Evolutionary conservation across 2,329 filamentous ascomycete genomes (phyloP).

Genomic region (Graphilbum fragrans): DNA sequence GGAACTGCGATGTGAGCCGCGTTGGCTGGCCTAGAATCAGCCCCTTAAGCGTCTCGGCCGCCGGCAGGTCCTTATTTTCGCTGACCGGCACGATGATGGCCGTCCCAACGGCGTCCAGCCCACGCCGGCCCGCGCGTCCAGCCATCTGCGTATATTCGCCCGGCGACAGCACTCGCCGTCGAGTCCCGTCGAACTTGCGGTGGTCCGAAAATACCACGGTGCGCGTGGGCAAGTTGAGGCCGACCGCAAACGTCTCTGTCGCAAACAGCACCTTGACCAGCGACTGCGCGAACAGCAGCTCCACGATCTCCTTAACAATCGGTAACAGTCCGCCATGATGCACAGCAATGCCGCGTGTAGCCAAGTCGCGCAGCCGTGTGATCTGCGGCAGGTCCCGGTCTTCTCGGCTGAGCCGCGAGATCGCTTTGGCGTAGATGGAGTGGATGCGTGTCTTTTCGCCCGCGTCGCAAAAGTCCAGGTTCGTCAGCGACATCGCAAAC

Average conservation of each 20-base stretch:
- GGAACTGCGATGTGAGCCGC: slow-evolving; percentile 90
- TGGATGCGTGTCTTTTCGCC: slow-evolving; percentile 93
- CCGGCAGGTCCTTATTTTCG: slow-evolving; percentile 74
- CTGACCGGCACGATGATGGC: slow-evolving; percentile 86
- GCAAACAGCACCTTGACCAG: slow-evolving; percentile 95
- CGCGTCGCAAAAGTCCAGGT: slow-evolving; percentile 88
- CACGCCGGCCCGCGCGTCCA: slow-evolving; percentile 82
- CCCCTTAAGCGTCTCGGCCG: slow-evolving; percentile 67
- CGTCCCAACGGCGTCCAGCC: slow-evolving; percentile 82
- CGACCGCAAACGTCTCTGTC: slow-evolving; percentile 98
- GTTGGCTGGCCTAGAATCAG: slow-evolving; percentile 97
- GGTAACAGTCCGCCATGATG: slow-evolving; percentile 90
- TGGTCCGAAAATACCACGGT: slow-evolving; percentile 97
- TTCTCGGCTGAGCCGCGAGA: slow-evolving; percentile 81
- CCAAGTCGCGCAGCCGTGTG: slow-evolving; percentile 69
- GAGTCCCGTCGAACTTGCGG: slow-evolving; percentile 88
- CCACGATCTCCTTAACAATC: slow-evolving; percentile 95
- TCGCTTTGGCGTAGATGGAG: slow-evolving; percentile 92
- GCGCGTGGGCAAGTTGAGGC: slow-evolving; percentile 84
- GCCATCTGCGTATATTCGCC: slow-evolving; percentile 99
- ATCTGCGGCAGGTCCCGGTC: slow-evolving; percentile 89
- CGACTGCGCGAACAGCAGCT: slow-evolving; percentile 90
- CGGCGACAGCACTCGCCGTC: slow-evolving; percentile 80
- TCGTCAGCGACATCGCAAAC: slow-evolving; percentile 88
- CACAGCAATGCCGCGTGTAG: slow-evolving; percentile 83